Evolutionary conservation across 192 early-diverging fungal genomes (phyloP).

Genomic region (Lobosporangium transversale): DNA sequence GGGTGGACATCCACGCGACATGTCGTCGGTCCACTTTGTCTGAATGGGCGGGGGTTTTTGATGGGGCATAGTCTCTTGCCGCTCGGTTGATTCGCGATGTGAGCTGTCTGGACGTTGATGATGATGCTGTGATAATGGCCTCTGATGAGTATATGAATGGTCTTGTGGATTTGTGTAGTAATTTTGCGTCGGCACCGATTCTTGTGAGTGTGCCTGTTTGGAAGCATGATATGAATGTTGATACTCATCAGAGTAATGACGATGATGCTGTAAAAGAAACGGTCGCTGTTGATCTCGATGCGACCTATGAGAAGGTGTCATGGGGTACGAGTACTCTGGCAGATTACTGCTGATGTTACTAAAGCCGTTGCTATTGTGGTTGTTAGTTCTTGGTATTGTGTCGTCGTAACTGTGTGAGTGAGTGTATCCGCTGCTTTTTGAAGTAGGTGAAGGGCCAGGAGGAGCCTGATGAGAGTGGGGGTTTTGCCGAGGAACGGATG

Average conservation of each 20-base stretch:
- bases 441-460: neutral
- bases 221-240: neutral
- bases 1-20: constrained; percentile 5
- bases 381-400: neutral
- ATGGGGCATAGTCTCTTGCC: neutral
- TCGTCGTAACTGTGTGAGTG: neutral
- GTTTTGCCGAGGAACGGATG: neutral
- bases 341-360: constrained; percentile 27
- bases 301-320: constrained; percentile 4
- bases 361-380: constrained; percentile 1
- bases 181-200: neutral
- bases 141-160: neutral
- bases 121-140: too few relatives aligned
- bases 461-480: constrained; percentile 7
- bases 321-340: constrained; percentile 35
- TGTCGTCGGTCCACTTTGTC: constrained; percentile 14
- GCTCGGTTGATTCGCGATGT: too few relatives aligned
- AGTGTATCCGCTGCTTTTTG: neutral
- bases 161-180: neutral
- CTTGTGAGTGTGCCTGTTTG: neutral
- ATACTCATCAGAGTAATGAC: constrained; percentile 2
- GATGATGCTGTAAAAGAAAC: neutral
- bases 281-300: constrained; percentile 4
- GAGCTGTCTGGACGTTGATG: neutral
- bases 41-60: constrained; percentile 6